phyloP scores from a whole-genome alignment of 73 alveolate genomes.

The Loxodes magnus region DNA sequence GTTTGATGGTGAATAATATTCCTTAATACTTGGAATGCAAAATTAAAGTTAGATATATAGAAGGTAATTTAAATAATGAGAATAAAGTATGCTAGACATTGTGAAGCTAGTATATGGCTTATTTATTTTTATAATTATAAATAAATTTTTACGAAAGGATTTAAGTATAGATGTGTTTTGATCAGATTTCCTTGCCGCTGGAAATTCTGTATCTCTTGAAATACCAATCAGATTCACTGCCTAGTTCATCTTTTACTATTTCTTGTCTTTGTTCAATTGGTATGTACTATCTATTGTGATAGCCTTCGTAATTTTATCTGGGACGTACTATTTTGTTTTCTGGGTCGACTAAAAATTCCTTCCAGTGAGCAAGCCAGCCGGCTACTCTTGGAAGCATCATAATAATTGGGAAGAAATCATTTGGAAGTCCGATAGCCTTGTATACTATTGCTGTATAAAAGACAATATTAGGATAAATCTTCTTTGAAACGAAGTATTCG shows the following conservation, averaged over 20 bases:
- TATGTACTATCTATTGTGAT: constrained; percentile 50
- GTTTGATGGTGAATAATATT: too few relatives aligned
- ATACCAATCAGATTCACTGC: too few relatives aligned
- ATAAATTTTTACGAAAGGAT: too few relatives aligned
- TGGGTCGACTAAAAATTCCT: constrained; percentile 76
- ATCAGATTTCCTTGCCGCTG: too few relatives aligned
- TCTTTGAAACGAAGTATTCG: constrained; percentile 49
- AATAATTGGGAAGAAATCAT: constrained; percentile 81
- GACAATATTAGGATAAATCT: constrained; percentile 83
- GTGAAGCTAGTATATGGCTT: too few relatives aligned
- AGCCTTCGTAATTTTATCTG: constrained; percentile 70
- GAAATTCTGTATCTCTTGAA: too few relatives aligned
- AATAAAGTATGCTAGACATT: too few relatives aligned
- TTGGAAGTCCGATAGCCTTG: constrained; percentile 86
- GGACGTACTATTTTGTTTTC: constrained; percentile 82
- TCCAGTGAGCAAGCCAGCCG: constrained; percentile 89
- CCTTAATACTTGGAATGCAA: too few relatives aligned
- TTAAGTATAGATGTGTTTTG: too few relatives aligned
- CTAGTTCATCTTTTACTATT: neutral
- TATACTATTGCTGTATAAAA: constrained; percentile 81
- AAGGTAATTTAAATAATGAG: too few relatives aligned
- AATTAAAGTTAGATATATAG: too few relatives aligned
- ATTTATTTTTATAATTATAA: too few relatives aligned
- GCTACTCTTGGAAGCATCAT: constrained; percentile 82
- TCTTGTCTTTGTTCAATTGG: constrained; percentile 41